These are phyloP conservation scores for Citrus unshiu DNA, from an alignment of 345 rosid genomes.

Conservation along the genomic window DNA sequence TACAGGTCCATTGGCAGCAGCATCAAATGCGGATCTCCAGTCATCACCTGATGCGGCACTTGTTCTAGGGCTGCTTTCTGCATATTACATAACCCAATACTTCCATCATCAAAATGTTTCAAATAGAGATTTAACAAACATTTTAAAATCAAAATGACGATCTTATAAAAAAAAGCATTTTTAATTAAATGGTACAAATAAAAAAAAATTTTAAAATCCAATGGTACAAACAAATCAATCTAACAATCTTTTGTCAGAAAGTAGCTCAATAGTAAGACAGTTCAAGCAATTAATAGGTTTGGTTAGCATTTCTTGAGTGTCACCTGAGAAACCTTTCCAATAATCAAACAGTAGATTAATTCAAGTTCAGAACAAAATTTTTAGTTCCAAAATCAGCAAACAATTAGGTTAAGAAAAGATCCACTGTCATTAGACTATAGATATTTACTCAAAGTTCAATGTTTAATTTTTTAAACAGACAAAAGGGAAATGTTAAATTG, in stretches of 20 bases:
- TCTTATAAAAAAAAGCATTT: background rate
- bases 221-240: background rate
- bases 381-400: background rate
- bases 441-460: background rate
- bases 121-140: background rate
- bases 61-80: constrained; percentile 85
- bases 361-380: background rate
- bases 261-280: background rate
- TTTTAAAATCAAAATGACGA: too few relatives aligned
- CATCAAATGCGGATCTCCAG: constrained; percentile 86
- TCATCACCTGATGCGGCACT: constrained; percentile 64
- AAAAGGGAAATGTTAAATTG: background rate
- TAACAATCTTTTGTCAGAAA: background rate
- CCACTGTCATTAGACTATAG: background rate
- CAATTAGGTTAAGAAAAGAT: background rate
- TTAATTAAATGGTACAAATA: too few relatives aligned
- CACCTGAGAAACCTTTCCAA: too few relatives aligned
- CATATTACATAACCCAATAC: background rate
- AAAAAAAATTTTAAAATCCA: background rate
- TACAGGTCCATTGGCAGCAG: constrained; percentile 64
- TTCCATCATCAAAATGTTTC: background rate
- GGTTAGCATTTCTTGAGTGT: too few relatives aligned
- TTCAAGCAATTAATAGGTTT: background rate
- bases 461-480: background rate
- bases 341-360: background rate